phyloP scores from a whole-genome alignment of 345 rosid genomes.

The Excoecaria cochinchinensis region DNA sequence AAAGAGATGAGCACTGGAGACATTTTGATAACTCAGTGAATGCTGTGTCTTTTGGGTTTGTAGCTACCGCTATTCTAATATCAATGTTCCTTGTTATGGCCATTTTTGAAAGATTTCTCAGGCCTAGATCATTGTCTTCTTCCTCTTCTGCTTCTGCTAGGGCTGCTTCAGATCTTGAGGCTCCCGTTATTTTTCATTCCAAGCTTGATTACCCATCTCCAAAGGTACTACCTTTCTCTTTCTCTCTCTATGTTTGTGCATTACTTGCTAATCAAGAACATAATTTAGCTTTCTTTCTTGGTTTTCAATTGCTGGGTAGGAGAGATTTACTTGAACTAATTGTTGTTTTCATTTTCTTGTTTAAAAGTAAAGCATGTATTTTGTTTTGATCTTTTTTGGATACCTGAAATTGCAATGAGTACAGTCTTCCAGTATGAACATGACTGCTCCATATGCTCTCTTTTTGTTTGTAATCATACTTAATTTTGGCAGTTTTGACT shows the following conservation, averaged over 20 bases:
- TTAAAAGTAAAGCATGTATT: not conserved
- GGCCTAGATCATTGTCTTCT: conserved; percentile 19
- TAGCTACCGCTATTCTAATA: conserved; percentile 32
- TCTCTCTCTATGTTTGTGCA: not conserved
- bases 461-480: conserved; percentile 25
- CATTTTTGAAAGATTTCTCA: conserved; percentile 31
- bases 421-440: conserved; percentile 26
- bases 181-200: conserved; percentile 14
- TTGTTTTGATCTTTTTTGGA: not conserved
- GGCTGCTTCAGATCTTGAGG: conserved; percentile 18
- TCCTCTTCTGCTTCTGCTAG: not conserved
- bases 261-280: not conserved
- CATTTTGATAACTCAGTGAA: conserved; percentile 33
- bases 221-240: conserved; percentile 16
- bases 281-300: not conserved
- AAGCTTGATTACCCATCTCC: conserved; percentile 25
- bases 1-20: conserved; percentile 28
- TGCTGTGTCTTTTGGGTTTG: conserved; percentile 36
- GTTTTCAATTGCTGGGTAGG: not conserved
- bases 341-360: not conserved
- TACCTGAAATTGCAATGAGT: conserved; percentile 33
- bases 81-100: conserved; percentile 37
- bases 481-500: conserved; percentile 23
- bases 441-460: conserved; percentile 33
- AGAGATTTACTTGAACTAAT: not conserved